Percentiles rank a stretch among this genome's conserved stretches.
Conservation (phyloP, 495 filamentous ascomycete species). For the Tuber calosporum region DNA sequence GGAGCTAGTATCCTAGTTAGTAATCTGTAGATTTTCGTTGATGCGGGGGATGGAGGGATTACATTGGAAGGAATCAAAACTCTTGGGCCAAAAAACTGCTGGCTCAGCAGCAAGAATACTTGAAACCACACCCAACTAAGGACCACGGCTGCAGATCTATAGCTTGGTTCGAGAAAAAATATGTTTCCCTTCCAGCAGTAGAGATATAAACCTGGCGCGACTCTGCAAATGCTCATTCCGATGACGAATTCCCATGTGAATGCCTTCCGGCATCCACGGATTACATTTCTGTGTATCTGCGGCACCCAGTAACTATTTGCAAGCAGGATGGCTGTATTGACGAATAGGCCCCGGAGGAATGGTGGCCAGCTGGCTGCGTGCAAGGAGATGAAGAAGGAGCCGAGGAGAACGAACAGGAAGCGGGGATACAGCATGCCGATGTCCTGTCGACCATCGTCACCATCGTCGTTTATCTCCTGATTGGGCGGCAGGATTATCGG, state of each 20-base stretch:
- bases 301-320: conserved; percentile 89
- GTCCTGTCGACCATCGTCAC: conserved; percentile 46
- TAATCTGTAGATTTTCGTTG: conserved; percentile 53
- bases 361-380: conserved; percentile 69
- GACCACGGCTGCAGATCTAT: conserved; percentile 54
- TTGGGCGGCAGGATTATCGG: conserved; percentile 79
- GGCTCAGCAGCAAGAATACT: conserved; percentile 64
- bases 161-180: conserved; percentile 66
- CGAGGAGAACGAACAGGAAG: conserved; percentile 65
- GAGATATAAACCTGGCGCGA: conserved; percentile 75
- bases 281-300: conserved; percentile 82
- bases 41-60: conserved; percentile 40
- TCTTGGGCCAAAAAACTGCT: conserved; percentile 79
- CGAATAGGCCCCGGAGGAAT: conserved; percentile 60
- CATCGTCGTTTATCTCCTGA: conserved; percentile 61
- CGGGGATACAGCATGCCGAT: conserved; percentile 71
- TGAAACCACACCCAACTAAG: conserved; percentile 90
- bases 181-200: conserved; percentile 67
- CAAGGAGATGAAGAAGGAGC: conserved; percentile 64
- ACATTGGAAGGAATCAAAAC: conserved; percentile 55
- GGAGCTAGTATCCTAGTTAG: conserved; percentile 38
- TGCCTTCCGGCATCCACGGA: conserved; percentile 83
- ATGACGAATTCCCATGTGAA: conserved; percentile 80
- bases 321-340: conserved; percentile 57
- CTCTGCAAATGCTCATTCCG: conserved; percentile 68